Evolutionary conservation across 2,329 filamentous ascomycete genomes (phyloP), one percentile per base, ranked within the genome.

Genomic region (Pestalotiopsis sp.): DNA sequence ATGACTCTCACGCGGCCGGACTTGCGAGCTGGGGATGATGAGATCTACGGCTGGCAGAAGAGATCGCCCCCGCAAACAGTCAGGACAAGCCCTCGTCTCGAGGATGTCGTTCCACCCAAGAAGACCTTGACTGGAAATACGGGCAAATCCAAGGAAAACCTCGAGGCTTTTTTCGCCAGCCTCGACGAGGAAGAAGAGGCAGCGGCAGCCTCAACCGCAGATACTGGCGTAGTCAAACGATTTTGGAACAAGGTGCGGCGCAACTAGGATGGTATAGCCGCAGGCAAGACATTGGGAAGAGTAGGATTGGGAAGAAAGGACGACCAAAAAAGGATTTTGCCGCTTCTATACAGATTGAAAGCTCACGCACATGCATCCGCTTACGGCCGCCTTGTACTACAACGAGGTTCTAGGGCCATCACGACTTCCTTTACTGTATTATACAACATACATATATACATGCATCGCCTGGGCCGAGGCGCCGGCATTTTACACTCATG

Each of bases 1-100:
- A 97, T 98, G 94, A 98, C 95, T 0, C 86, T 98, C 67, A 98
- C 96, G 3, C 87, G 95, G 61, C 93, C 94, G 0, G 95, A 98
- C 77, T 86, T 98, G 62, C 90, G 94, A 57, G 91, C 91, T 4
- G 86, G 91, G 71, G 92, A 95, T 70, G 89, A 91, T 12, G 86
- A 91, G 70, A 85, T 93, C 17, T 93, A 94, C 74, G 90, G 90
- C 57, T 93, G 90, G 89, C 88, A 91, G 75, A 82, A 82, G 40
- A 73, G 75, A 49, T 75, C 68, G n/a, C 69, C 74, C 20, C 75
- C 79, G 78, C 69, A 73, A 69, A 57, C 72, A 68, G 72, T 52
- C 73, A 82, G 72, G 79, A 62, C 73, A 45, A 59, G 73, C 6
- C 72, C 72, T 23, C 70, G 74, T 2, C 77, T 78, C 41, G 79